Evolutionary conservation across 2,329 filamentous ascomycete species (phyloP).

Genomic region (Graphilbum sp.): DNA sequence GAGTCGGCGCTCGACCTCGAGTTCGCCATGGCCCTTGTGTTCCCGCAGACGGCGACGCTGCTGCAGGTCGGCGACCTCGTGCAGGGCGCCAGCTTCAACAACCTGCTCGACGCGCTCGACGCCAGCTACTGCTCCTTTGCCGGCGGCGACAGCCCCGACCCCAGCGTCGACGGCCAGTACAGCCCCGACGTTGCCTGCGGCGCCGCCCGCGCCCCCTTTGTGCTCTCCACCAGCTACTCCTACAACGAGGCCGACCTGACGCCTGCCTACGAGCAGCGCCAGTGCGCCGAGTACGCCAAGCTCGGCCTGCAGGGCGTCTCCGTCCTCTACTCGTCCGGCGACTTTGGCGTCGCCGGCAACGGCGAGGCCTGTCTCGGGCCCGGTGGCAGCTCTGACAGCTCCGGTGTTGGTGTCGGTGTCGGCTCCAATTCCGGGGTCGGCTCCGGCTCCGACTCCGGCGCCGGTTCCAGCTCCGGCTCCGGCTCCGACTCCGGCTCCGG

Average conservation of each 20-base stretch:
- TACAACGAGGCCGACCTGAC: conserved; percentile 34
- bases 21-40: conserved; percentile 27
- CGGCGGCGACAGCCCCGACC: conserved; percentile 21
- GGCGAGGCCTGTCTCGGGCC: conserved; percentile 19
- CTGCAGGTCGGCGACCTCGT: conserved; percentile 28
- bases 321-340: conserved; percentile 33
- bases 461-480: too few species aligned
- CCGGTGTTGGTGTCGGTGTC: too few species aligned
- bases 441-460: too few species aligned
- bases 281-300: conserved; percentile 42
- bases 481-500: too few species aligned
- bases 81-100: conserved; percentile 14
- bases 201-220: conserved; percentile 26
- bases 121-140: conserved; percentile 25
- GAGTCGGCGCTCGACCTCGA: conserved; percentile 20
- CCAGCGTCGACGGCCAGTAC: conserved; percentile 20
- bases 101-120: conserved; percentile 25
- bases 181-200: conserved; percentile 27
- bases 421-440: too few species aligned
- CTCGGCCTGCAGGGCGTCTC: conserved; percentile 34
- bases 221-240: conserved; percentile 37
- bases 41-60: conserved; percentile 31
- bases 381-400: too few species aligned
- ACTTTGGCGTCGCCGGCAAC: conserved; percentile 28
- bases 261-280: conserved; percentile 29